phyloP scores from a whole-genome alignment of 192 early-diverging fungal genomes.

The Coemansia sp. region DNA sequence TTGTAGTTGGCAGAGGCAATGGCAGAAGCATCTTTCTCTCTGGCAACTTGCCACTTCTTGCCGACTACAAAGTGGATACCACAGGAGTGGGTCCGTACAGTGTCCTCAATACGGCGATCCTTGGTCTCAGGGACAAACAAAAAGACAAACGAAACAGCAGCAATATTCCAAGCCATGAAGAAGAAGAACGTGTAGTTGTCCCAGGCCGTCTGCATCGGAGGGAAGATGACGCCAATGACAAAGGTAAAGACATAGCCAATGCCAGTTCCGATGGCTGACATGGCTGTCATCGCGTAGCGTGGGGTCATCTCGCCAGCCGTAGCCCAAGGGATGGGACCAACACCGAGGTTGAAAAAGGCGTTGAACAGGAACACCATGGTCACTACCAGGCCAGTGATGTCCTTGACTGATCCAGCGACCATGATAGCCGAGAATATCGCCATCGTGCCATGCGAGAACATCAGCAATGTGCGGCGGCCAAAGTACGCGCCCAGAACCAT shows the following conservation, averaged over 20 bases:
- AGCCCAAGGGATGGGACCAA: conserved; percentile 79
- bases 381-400: conserved; percentile 58
- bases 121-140: conserved; percentile 82
- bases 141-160: conserved; percentile 65
- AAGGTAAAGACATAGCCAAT: conserved; percentile 72
- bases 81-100: conserved; percentile 48
- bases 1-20: background rate
- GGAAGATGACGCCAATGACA: conserved; percentile 63
- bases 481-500: conserved; percentile 65
- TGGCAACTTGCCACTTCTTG: conserved; percentile 43
- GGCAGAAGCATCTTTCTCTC: conserved; percentile 8
- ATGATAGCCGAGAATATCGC: conserved; percentile 60
- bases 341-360: conserved; percentile 69
- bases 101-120: conserved; percentile 71
- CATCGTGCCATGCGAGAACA: conserved; percentile 66
- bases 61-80: conserved; percentile 51
- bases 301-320: conserved; percentile 76
- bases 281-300: conserved; percentile 67
- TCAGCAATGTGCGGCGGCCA: conserved; percentile 69
- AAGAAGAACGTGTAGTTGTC: conserved; percentile 62
- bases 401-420: conserved; percentile 61
- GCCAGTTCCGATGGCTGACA: conserved; percentile 67
- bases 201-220: conserved; percentile 54
- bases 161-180: conserved; percentile 66
- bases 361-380: conserved; percentile 74